These are phyloP conservation scores for Hordeum marinum DNA, from an alignment of 176 grass and related monocot species.

Conservation along the genomic window DNA sequence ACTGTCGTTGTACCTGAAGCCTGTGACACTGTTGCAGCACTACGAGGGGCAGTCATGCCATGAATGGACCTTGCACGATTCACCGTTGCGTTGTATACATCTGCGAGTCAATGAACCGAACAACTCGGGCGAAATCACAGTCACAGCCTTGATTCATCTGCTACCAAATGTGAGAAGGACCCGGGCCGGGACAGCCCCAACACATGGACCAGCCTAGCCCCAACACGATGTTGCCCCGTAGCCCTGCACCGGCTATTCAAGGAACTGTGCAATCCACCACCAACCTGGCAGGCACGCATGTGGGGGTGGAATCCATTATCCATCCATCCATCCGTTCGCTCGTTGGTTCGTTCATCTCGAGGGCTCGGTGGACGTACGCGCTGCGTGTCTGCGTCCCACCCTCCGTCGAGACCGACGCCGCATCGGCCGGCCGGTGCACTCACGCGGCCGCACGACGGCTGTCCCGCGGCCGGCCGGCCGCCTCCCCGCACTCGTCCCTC, in stretches of 20 bases:
- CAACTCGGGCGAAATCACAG: neutral
- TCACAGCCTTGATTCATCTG: neutral
- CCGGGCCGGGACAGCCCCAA: too few relatives aligned
- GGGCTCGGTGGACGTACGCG: too few relatives aligned
- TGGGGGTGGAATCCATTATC: neutral
- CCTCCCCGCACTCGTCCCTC: neutral
- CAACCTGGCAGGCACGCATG: constrained; percentile 16
- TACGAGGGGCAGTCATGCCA: too few relatives aligned
- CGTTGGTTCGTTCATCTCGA: neutral
- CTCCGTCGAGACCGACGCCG: neutral
- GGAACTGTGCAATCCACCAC: constrained; percentile 26
- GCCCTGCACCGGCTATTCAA: constrained; percentile 19
- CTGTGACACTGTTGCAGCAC: neutral
- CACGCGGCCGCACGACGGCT: neutral
- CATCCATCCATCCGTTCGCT: neutral
- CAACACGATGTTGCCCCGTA: neutral
- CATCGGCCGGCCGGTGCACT: neutral
- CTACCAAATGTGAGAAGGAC: neutral
- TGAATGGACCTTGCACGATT: neutral
- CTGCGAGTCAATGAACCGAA: neutral
- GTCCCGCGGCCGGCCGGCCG: neutral
- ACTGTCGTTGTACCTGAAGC: neutral
- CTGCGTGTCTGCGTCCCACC: neutral
- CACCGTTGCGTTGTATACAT: neutral
- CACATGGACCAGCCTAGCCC: constrained; percentile 25